Base-by-base conservation (phyloP, 2,329 filamentous ascomycete species). In the Monosporascus sp. region DNA sequence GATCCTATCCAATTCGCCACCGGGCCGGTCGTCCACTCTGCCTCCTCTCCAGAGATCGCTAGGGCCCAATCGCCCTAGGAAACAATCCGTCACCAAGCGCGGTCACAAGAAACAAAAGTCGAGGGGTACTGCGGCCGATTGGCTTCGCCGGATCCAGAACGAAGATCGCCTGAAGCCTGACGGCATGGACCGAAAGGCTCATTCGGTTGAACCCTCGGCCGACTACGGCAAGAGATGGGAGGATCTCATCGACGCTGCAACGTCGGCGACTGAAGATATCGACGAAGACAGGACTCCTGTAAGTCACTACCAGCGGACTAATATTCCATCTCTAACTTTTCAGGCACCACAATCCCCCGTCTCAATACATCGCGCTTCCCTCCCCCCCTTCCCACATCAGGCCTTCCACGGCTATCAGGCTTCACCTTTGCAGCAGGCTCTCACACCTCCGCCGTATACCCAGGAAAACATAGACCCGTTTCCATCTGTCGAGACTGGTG, bases 201-300 rank as follows among this genome's bases (percentile, higher is more conserved):
- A 89, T 60, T 96, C 91, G 17, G 89, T 89, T 43, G 93, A 97
- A 71, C 91, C 92, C 24, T 82, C 87, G 53, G 85, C 83, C 20
- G 87, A 88, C 55, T 88, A 89, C 72, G 91, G 90, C 60, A 96
- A 94, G 74, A 82, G 93, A 64, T 97, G 93, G 94, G 91, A 96
- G 71, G 93, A 97, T 70, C 79, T 97, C 56, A 95, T 97, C 60
- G 92, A 97, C 71, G 93, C 93, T 50, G 93, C 81, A 52, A 91
- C 93, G 35, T 96, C 91, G 57, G 91, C 92, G 27, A 95, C 91
- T 3, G 92, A 96, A 73, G 93, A 87, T 64, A 81, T 94, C 66
- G 91, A 96, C 69, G 91, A 92, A 67, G 92, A 96, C 71, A 83
- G 93, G 68, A 95, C 90, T 68, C 89, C 89, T 66, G 89, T 95